Conservation (phyloP, 2,329 filamentous ascomycete genomes). For the Stylonectria norvegica region DNA sequence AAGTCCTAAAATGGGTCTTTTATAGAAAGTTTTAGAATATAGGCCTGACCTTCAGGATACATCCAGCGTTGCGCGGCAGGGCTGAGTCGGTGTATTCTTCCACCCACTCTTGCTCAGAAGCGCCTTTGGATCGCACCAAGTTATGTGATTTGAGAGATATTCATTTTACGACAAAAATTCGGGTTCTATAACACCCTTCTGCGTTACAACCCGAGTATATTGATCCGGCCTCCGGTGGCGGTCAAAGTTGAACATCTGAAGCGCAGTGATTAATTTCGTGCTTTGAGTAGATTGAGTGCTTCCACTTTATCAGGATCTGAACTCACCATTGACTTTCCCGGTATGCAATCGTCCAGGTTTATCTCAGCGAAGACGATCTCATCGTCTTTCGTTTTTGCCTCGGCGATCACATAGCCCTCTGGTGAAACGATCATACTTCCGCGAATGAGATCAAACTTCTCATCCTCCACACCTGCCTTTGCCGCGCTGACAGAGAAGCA, state of each 20-base stretch:
- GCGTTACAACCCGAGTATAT: not conserved
- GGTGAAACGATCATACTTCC: not conserved
- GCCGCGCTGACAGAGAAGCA: constrained; percentile 4
- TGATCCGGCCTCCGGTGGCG: constrained; percentile 1
- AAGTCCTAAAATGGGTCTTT: no score
- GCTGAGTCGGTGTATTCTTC: no score
- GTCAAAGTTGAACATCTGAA: constrained; percentile 3
- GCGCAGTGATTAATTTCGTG: not conserved
- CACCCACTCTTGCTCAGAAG: no score
- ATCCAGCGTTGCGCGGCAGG: no score
- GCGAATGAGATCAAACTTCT: not conserved
- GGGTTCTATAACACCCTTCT: constrained; percentile 1
- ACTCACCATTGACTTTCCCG: constrained; percentile 3
- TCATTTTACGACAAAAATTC: not conserved
- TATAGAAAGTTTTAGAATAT: no score
- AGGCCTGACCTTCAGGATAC: no score
- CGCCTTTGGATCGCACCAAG: no score
- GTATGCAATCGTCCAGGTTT: constrained; percentile 1
- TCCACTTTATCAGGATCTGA: not conserved
- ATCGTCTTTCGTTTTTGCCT: constrained; percentile 1
- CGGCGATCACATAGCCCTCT: constrained; percentile 1
- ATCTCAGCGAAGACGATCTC: constrained; percentile 4
- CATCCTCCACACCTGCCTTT: constrained; percentile 2
- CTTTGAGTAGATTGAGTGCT: not conserved
- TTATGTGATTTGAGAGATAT: not conserved